Percentiles rank a stretch among this genome's conserved stretches.
Evolutionary conservation across 148 eudicot species (phyloP).

Genomic region (Pouteria glomerata): DNA sequence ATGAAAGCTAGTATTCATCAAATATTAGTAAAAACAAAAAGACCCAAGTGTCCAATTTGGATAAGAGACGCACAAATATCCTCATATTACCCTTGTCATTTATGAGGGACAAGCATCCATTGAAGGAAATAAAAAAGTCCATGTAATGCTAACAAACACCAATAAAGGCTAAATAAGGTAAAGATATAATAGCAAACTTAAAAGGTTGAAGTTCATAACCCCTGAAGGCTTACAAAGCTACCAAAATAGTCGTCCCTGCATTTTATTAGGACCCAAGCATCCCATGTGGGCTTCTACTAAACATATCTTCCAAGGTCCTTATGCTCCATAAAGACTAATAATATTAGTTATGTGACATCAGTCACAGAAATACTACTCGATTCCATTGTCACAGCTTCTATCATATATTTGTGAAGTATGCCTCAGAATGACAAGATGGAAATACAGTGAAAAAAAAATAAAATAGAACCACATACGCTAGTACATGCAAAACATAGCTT

Average conservation of each 20-base stretch:
- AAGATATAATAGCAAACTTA: too few species aligned
- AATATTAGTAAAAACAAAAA: too few species aligned
- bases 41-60: too few species aligned
- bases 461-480: background rate
- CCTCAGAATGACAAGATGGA: background rate
- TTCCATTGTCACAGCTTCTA: background rate
- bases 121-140: too few species aligned
- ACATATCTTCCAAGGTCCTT: background rate
- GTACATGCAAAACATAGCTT: background rate
- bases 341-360: background rate
- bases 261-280: background rate
- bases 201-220: too few species aligned
- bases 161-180: too few species aligned
- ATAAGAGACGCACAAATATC: too few species aligned
- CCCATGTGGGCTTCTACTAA: background rate
- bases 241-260: background rate
- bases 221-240: background rate
- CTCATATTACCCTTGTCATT: too few species aligned
- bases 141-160: too few species aligned
- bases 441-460: background rate
- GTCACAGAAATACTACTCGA: background rate
- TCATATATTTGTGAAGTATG: background rate
- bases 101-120: too few species aligned
- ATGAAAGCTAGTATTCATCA: too few species aligned
- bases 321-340: background rate